Conservation (phyloP, 2,329 filamentous ascomycete species). For the Cryoendolithus antarcticus region DNA sequence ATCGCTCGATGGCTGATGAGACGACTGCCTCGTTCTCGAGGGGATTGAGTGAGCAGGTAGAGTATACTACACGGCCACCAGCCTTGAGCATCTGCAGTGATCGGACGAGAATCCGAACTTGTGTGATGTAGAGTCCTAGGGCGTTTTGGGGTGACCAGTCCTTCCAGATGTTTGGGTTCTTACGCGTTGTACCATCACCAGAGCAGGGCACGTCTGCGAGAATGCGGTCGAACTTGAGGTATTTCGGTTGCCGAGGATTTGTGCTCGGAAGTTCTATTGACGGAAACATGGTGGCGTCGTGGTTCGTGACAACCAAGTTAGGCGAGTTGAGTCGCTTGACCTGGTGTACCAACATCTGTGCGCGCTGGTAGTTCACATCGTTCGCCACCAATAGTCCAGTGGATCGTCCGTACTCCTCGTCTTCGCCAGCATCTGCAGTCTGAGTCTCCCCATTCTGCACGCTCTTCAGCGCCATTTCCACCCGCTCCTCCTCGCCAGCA, state of each 20-base stretch:
- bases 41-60: conserved; percentile 97
- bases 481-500: conserved; percentile 76
- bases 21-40: conserved; percentile 94
- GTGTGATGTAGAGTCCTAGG: conserved; percentile 74
- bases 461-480: conserved; percentile 56
- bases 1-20: conserved; percentile 75
- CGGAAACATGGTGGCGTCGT: conserved; percentile 92
- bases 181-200: conserved; percentile 83
- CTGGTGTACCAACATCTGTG: conserved; percentile 95
- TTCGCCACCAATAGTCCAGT: conserved; percentile 92
- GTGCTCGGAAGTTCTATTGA: conserved; percentile 68
- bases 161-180: conserved; percentile 89
- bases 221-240: conserved; percentile 94
- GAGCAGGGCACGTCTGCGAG: conserved; percentile 94
- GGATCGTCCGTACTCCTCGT: conserved; percentile 66
- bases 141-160: conserved; percentile 86
- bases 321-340: conserved; percentile 94
- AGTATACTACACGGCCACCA: conserved; percentile 90
- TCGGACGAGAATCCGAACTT: conserved; percentile 79
- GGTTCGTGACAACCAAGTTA: conserved; percentile 93
- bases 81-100: conserved; percentile 93
- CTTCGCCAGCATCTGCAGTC: conserved; percentile 32
- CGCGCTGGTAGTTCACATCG: conserved; percentile 90
- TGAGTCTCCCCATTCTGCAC: conserved; percentile 33
- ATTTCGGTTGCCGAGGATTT: conserved; percentile 44